Base-by-base conservation (phyloP, 345 rosid species). In the Heritiera fomes region DNA sequence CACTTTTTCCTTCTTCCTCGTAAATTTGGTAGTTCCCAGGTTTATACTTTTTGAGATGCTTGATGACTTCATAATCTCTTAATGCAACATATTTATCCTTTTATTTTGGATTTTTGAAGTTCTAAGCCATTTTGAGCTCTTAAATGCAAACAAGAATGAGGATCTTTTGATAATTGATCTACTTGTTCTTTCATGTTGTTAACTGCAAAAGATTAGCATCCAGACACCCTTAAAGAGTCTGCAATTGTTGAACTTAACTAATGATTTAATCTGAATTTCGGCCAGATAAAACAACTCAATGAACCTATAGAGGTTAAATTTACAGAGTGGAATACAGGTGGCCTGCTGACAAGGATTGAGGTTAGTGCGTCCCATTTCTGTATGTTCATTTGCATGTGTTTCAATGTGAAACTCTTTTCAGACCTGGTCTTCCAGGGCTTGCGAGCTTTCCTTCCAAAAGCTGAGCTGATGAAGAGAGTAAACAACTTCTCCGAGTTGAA, bases 281-380 rank as follows among this genome's bases (percentile, higher is more conserved):
- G 67, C 60, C 93, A 92, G 99, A 93, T 95, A 73, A 93, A 91
- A 82, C 91, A 92, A 68, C 85, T 95, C 49, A 86, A 90, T 80
- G 92, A 92, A 78, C 96, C 99, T 68, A 84, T 93, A 67, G 92
- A 93, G 87, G 93, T 93, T 62, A 86, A 87, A 83, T 87, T 95
- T 61, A 88, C 89, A 34, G 93, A 93, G 85, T 93, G 99, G 99
- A 92, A 92, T 78, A 91, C 98, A 13, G 98, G 96, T 32, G 99
- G 98, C 5, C 91, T 92, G 55, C 89, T 95, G 34, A 89, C 99
- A 4, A 81, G 99, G 80, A 89, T 95, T 73, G 99, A 95, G 96
- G 98, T 94, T 75, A 23, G 78, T 47, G 18, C 61, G 4, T 50
- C 32, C 65, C n/a, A 68, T 41, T 79, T 53, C 17, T 73, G 41